Percentiles rank a stretch among this genome's conserved stretches.
These are phyloP conservation scores for Usnea hakonensis DNA, from an alignment of 495 filamentous ascomycete species.

Conservation along the genomic window DNA sequence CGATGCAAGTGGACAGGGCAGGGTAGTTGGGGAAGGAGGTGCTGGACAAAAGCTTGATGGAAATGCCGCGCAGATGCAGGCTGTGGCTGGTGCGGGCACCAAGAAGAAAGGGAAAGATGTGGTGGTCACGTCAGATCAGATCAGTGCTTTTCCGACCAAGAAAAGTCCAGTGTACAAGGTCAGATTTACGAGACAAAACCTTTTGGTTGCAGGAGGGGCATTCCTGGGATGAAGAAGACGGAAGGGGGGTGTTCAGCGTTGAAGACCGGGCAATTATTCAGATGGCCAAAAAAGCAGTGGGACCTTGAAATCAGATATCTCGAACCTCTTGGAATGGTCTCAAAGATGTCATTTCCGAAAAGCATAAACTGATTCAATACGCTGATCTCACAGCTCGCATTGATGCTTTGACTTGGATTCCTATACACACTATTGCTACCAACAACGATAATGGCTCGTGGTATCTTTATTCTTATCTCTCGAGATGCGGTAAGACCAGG, in stretches of 20 bases:
- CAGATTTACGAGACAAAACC: slow-evolving; percentile 84
- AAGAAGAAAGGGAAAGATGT: slow-evolving; percentile 89
- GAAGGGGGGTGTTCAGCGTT: background rate
- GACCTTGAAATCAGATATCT: background rate
- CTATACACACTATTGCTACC: background rate
- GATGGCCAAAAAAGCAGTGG: background rate
- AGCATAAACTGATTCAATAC: background rate
- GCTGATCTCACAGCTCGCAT: background rate
- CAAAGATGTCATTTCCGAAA: too few relatives aligned
- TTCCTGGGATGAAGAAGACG: slow-evolving; percentile 53
- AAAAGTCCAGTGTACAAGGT: slow-evolving; percentile 92
- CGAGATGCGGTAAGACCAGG: background rate
- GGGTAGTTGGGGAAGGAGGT: slow-evolving; percentile 49
- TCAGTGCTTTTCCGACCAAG: slow-evolving; percentile 89
- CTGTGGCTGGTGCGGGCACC: slow-evolving; percentile 41
- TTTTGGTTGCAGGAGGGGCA: slow-evolving; percentile 80
- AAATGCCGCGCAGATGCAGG: slow-evolving; percentile 28
- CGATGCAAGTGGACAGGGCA: slow-evolving; percentile 42
- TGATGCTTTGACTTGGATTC: background rate
- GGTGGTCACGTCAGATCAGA: slow-evolving; percentile 83
- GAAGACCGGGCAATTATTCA: background rate
- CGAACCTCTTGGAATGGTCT: background rate
- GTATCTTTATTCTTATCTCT: background rate
- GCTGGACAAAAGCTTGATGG: slow-evolving; percentile 47
- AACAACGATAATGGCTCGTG: too few relatives aligned